Evolutionary conservation across 441 rosid genomes (phyloP), one percentile per base, ranked within the genome.

Genomic region (Croton setiger): DNA sequence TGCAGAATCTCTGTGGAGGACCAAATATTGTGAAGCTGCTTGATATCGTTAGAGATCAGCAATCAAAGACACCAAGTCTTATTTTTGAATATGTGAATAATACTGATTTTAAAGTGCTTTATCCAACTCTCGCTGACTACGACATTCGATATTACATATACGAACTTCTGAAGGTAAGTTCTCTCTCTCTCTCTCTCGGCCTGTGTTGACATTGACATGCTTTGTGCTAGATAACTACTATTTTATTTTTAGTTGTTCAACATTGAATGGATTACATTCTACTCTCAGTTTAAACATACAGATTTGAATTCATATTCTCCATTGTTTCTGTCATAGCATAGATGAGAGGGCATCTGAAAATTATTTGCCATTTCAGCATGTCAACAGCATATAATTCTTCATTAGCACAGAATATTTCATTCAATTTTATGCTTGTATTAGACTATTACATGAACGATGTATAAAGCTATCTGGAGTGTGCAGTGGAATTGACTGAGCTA

Each of bases 41-140:
- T 44, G 99, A 94, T 80, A 90, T 95, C 74, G 99, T 95, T 67
- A 88, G 99, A 80, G 99, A 95, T 86, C 96, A 92, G 87, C 99
- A 95, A 74, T 95, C 98, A 4, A 95, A 91, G 81, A 95, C 99
- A 5, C 99, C 98, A 0, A 95, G 99, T 78, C 89, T 95, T 63
- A 86, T 95, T 51, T 95, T 95, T 86, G 98, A 95, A 78, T 85
- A 88, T 70, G 96, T 95, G 71, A 92, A 95, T 75, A 95, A 88
- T 78, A 89, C 88, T n/a, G 98, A 95, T 80, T 92, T 92, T 66
- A 92, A 90, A 91, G 93, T 88, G 74, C 90, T 95, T 49, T 95
- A 95, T 73, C 97, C 98, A 27, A 91, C 97, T 33, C 85, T 95
- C 10, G 82, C 93, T 2, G 99, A 96, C 75, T 88, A 74, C 75